Evolutionary conservation across 129 eudicot genomes (phyloP).

Genomic region (Artemisia tridentata): DNA sequence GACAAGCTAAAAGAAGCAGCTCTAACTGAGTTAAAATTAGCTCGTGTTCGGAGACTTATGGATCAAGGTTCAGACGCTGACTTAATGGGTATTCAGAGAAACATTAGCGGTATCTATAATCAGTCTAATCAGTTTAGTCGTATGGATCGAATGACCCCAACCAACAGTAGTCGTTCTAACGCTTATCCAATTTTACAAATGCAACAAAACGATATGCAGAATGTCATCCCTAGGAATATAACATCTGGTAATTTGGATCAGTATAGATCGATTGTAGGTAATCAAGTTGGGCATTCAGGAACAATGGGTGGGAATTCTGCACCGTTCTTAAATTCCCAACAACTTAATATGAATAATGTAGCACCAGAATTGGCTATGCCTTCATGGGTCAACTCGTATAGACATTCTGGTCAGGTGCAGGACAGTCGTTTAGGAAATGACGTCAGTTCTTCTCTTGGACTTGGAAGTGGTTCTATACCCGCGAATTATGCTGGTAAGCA

Average conservation of each 20-base stretch:
- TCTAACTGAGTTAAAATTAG: constrained; percentile 27
- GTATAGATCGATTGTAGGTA: constrained; percentile 21
- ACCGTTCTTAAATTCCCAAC: constrained; percentile 24
- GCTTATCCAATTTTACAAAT: constrained; percentile 27
- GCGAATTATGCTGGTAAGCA: constrained; percentile 39
- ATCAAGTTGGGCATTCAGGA: constrained; percentile 29
- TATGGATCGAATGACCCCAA: constrained; percentile 24
- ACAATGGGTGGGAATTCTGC: constrained; percentile 25
- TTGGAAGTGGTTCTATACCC: constrained; percentile 25
- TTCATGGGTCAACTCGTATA: constrained; percentile 25
- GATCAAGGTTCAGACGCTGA: constrained; percentile 25
- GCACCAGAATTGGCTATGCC: constrained; percentile 31
- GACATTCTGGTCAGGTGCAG: constrained; percentile 27
- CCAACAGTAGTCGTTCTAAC: constrained; percentile 29
- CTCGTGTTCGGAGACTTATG: constrained; percentile 32
- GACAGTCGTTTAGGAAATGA: constrained; percentile 19
- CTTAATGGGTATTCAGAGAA: constrained; percentile 27
- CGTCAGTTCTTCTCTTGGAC: constrained; percentile 27
- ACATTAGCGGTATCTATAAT: constrained; percentile 29
- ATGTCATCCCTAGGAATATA: constrained; percentile 3
- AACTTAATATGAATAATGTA: constrained; percentile 15
- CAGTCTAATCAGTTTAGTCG: constrained; percentile 20
- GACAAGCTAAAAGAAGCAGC: constrained; percentile 37
- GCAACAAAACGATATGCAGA: constrained; percentile 34
- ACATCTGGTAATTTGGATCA: constrained; percentile 18